These are phyloP conservation scores for Penicillium silybi DNA, from an alignment of 495 filamentous ascomycete genomes.

Conservation along the genomic window DNA sequence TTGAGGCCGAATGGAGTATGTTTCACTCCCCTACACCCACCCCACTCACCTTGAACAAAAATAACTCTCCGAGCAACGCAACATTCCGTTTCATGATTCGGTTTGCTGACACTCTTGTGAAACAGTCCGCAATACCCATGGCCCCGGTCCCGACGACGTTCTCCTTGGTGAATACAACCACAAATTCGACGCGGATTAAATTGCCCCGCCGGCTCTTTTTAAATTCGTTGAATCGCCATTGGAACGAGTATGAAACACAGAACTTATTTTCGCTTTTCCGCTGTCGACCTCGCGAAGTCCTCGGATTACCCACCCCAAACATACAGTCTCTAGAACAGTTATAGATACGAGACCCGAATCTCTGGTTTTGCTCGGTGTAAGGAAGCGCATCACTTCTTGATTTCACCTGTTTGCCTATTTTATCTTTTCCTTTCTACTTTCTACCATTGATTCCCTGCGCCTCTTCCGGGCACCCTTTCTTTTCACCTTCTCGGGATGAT, in stretches of 20 bases:
- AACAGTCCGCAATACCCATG: conserved; percentile 52
- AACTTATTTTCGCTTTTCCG: conserved; percentile 3
- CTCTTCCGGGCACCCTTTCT: neutral
- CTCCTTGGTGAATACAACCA: conserved; percentile 49
- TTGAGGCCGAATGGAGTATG: conserved; percentile 87
- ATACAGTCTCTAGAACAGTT: conserved; percentile 10
- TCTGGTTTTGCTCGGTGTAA: conserved; percentile 9
- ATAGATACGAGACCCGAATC: conserved; percentile 18
- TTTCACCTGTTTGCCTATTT: conserved; percentile 2
- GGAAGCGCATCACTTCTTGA: conserved; percentile 7
- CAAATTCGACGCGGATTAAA: conserved; percentile 51
- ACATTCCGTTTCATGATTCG: neutral
- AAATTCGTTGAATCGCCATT: neutral
- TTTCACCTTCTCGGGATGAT: neutral
- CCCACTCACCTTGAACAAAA: conserved; percentile 1
- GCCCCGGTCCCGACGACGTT: conserved; percentile 51
- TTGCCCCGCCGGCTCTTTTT: neutral
- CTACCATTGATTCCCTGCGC: neutral
- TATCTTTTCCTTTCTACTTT: neutral
- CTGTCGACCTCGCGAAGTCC: neutral
- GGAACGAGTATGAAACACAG: conserved; percentile 22
- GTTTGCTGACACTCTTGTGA: conserved; percentile 17
- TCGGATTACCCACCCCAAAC: neutral
- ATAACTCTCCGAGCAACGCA: neutral
- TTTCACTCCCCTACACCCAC: conserved; percentile 5